Evolutionary conservation across 768 basidiomycete species (phyloP), one percentile per base, ranked within the genome.

Genomic region (Cyclocybe cylindracea): DNA sequence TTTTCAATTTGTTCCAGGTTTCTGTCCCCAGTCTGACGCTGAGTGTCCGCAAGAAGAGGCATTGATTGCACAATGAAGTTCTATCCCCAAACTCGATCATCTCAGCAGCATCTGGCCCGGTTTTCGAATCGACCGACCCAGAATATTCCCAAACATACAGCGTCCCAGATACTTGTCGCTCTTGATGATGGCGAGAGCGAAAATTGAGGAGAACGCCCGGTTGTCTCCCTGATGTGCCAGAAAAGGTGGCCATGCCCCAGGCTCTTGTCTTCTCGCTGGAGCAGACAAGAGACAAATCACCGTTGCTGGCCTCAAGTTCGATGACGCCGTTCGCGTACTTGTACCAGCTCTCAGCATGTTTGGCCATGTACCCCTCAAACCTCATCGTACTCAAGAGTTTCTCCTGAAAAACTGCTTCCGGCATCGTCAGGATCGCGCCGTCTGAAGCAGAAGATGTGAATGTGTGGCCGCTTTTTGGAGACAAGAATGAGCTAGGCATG

Each of bases 341-440:
- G 44, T 62, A 64, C 63, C 62, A 64, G 13, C 38, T 32, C 19
- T 58, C 56, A 16, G 42, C 45, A 13, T 64, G 44, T 3, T 33
- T 46, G 2, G 52, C 48, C 2, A 50, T 41, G 38, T 61, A 64
- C 6, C 39, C 40, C 40, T 51, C 31, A 7, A 61, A 47, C 7
- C 50, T 16, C 16, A 1, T 16, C 16, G 16, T 16, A 16, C 16
- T 16, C 16, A 16, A 16, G 16, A 16, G 16, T 16, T 16, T 16
- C 16, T 16, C 16, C 16, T 16, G 16, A 16, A 16, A 16, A 16
- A 16, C 16, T 16, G 16, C 74, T 33, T 71, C 63, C 0, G 73
- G 71, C 37, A 74, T 63, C 16, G 67, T 44, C 7, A 74, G 59
- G 7, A 71, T 46, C 4, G 70, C 68, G 2, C 69, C 71, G 55